Conservation (phyloP, 1,284 basidiomycete species). For the Neotropicomus parvogracilis region DNA sequence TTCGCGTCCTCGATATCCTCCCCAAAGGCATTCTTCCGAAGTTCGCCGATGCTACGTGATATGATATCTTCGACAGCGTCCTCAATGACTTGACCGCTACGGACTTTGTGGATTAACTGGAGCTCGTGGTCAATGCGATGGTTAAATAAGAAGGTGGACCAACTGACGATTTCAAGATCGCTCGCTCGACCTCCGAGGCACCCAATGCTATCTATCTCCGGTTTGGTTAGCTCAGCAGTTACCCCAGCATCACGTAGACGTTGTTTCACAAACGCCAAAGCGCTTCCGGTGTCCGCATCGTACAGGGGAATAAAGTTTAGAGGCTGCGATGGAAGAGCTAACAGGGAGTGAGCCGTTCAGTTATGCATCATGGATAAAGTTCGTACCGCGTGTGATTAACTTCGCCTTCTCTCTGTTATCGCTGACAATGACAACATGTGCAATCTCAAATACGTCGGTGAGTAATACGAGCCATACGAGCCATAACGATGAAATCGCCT, state of each 20-base stretch:
- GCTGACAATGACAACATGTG: constrained; percentile 89
- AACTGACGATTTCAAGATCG: constrained; percentile 75
- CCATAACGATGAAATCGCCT: not conserved
- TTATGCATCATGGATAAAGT: not conserved
- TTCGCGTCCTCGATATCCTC: constrained; percentile 89
- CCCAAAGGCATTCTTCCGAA: constrained; percentile 90
- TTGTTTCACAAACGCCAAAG: constrained; percentile 77
- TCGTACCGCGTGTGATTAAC: constrained; percentile 72
- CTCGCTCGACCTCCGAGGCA: constrained; percentile 85
- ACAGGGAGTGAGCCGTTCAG: not conserved
- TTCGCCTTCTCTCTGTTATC: constrained; percentile 90
- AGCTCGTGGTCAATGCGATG: constrained; percentile 6
- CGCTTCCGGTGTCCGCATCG: constrained; percentile 82
- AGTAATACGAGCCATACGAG: not conserved
- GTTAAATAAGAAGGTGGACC: not conserved
- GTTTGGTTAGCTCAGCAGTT: constrained; percentile 46
- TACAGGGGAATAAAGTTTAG: constrained; percentile 74
- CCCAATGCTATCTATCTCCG: constrained; percentile 58
- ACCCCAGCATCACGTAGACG: constrained; percentile 67
- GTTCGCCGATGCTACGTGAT: constrained; percentile 71
- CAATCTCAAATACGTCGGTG: constrained; percentile 46
- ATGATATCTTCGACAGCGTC: constrained; percentile 91
- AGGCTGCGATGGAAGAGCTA: constrained; percentile 85
- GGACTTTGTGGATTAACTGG: constrained; percentile 84
- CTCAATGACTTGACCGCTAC: constrained; percentile 66